A percentile compares a stretch with the other conserved stretches of the same genome.
phyloP scores from a whole-genome alignment of 2,329 filamentous ascomycete genomes.

The Diplodia intermedia region DNA sequence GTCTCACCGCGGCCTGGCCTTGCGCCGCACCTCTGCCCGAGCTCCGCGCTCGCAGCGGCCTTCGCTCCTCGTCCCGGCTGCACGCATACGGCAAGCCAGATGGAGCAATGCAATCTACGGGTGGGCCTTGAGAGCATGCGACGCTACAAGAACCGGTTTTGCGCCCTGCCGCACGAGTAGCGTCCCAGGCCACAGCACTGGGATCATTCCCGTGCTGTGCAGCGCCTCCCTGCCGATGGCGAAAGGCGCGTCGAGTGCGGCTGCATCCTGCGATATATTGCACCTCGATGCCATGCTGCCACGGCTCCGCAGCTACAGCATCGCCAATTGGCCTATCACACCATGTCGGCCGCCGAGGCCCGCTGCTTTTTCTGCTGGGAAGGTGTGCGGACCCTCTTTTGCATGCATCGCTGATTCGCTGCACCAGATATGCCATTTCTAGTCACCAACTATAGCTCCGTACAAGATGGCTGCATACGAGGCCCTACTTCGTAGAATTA shows the following conservation, averaged over 20 bases:
- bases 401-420: constrained; percentile 6
- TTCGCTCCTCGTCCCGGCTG: constrained; percentile 17
- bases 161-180: constrained; percentile 10
- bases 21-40: constrained; percentile 2
- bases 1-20: constrained; percentile 7
- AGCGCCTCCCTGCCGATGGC: constrained; percentile 15
- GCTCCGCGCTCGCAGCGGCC: constrained; percentile 22
- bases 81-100: constrained; percentile 20
- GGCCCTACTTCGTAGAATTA: background rate
- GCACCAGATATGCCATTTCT: constrained; percentile 4
- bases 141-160: constrained; percentile 20
- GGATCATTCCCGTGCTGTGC: constrained; percentile 13
- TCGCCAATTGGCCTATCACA: constrained; percentile 3
- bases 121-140: constrained; percentile 22
- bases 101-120: constrained; percentile 28
- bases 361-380: background rate
- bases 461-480: constrained; percentile 4
- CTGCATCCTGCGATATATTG: constrained; percentile 17
- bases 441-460: constrained; percentile 15
- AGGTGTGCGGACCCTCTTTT: constrained; percentile 13
- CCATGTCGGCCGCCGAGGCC: constrained; percentile 3
- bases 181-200: constrained; percentile 17
- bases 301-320: background rate
- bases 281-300: constrained; percentile 1
- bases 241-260: background rate